Base-by-base conservation (phyloP, 2,329 filamentous ascomycete genomes). In the Scopulariopsis brevicaulis region DNA sequence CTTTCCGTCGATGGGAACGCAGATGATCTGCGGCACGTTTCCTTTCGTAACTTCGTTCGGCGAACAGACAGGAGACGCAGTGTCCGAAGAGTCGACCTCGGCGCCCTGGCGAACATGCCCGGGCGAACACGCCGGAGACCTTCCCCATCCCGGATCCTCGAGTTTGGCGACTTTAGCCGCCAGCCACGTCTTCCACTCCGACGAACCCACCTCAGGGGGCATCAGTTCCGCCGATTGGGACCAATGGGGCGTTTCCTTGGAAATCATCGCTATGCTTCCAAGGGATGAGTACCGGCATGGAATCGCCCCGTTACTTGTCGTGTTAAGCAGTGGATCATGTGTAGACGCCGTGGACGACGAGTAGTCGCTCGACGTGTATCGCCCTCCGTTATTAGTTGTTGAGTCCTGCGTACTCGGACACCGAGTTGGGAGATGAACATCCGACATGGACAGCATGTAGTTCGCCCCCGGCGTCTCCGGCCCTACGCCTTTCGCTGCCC, bases 131-230 rank as follows among this genome's bases (percentile, higher is more conserved):
- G 8, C 54, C 25, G 12, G 14, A 20, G 51, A 7, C 51, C 24
- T 53, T 18, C 18, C 51, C 51, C 24, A 32, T 59, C 20, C 51
- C n/a, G 51, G 15, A 1, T 59, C 62, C 53, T 80, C 77, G 1
- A 79, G 64, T 58, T 75, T 77, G 0, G 75, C 75, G 10, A 78
- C 73, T 50, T 81, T 76, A 2, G 76, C 72, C 10, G 78, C 79
- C 46, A 82, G 73, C 75, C 75, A 79, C 0, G 69, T 74, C 65
- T 81, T 81, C 80, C 79, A 82, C 59, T 81, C 79, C 2, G 73
- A 66, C 2, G 78, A 81, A 58, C 77, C 78, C 6, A 70, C 69
- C 1, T 71, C 71, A 1, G 75, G 77, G 3, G 65, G 62, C 1
- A 70, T 67, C n/a, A 74, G 68, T 53, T 69, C 67, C 54, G 40